Conservation (phyloP, 2,329 filamentous ascomycete genomes). For the Chrysoporthe deuterocubensis region DNA sequence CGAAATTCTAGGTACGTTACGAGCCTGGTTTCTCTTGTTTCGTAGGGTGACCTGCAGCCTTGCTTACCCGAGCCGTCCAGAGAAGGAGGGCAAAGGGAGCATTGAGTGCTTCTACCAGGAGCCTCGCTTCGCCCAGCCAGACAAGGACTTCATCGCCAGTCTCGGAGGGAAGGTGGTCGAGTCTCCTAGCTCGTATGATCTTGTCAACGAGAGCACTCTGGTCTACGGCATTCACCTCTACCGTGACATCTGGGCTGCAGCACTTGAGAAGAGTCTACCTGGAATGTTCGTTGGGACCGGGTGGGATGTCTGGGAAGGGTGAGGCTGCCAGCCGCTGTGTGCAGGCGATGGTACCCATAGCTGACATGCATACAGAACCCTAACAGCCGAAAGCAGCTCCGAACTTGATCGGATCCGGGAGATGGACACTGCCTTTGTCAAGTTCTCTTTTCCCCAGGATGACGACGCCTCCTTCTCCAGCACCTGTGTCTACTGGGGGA, state of each 20-base stretch:
- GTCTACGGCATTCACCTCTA: slow-evolving; percentile 68
- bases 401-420: slow-evolving; percentile 40
- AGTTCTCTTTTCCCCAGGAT: slow-evolving; percentile 45
- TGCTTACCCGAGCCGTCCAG: slow-evolving; percentile 26
- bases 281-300: slow-evolving; percentile 62
- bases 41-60: neutral
- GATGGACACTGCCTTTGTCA: slow-evolving; percentile 39
- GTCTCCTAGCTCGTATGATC: slow-evolving; percentile 56
- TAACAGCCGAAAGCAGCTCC: slow-evolving; percentile 22
- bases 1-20: slow-evolving; percentile 45
- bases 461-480: slow-evolving; percentile 44
- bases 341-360: neutral
- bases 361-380: neutral
- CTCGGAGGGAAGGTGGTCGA: slow-evolving; percentile 58
- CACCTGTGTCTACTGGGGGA: slow-evolving; percentile 46
- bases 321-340: slow-evolving; percentile 31
- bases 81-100: slow-evolving; percentile 31
- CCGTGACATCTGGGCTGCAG: slow-evolving; percentile 54
- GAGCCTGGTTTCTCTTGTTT: neutral
- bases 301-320: slow-evolving; percentile 56
- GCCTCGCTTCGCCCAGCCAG: slow-evolving; percentile 53
- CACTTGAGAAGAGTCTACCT: slow-evolving; percentile 52
- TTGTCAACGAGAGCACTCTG: slow-evolving; percentile 53
- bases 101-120: slow-evolving; percentile 59
- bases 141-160: slow-evolving; percentile 55